Evolutionary conservation across 2,329 filamentous ascomycete species (phyloP).

Genomic region (Colletotrichum melonis): DNA sequence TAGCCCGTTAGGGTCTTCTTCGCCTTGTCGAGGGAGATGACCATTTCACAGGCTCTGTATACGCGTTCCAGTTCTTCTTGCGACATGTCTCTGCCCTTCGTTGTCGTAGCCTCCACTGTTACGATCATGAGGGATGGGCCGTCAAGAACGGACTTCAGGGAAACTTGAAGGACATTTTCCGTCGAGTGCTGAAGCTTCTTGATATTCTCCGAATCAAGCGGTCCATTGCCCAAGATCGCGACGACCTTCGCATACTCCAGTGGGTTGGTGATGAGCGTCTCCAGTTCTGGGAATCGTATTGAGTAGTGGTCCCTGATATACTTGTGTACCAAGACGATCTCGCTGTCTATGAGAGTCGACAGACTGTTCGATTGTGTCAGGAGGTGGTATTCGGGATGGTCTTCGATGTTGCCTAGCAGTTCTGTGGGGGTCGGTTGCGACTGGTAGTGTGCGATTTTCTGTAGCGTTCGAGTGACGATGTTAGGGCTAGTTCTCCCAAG

Average conservation of each 20-base stretch:
- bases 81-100: constrained; percentile 81
- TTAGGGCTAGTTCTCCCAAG: constrained; percentile 75
- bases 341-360: constrained; percentile 92
- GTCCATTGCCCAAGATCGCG: constrained; percentile 90
- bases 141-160: constrained; percentile 85
- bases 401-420: constrained; percentile 85
- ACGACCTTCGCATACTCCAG: constrained; percentile 97
- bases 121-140: constrained; percentile 95
- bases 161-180: constrained; percentile 80
- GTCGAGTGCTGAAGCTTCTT: constrained; percentile 80
- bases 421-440: constrained; percentile 73
- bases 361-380: constrained; percentile 89
- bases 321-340: constrained; percentile 94
- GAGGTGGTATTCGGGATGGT: constrained; percentile 91
- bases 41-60: constrained; percentile 85
- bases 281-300: constrained; percentile 90
- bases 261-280: constrained; percentile 88
- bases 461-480: constrained; percentile 61
- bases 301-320: constrained; percentile 97
- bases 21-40: constrained; percentile 86
- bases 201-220: constrained; percentile 84
- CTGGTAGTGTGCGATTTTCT: constrained; percentile 87
- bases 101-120: constrained; percentile 92
- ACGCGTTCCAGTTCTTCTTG: constrained; percentile 81
- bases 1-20: constrained; percentile 91